Percentiles rank a stretch among this genome's conserved stretches.
phyloP scores from a whole-genome alignment of 2,329 filamentous ascomycete species.

The Raffaelea arxii region DNA sequence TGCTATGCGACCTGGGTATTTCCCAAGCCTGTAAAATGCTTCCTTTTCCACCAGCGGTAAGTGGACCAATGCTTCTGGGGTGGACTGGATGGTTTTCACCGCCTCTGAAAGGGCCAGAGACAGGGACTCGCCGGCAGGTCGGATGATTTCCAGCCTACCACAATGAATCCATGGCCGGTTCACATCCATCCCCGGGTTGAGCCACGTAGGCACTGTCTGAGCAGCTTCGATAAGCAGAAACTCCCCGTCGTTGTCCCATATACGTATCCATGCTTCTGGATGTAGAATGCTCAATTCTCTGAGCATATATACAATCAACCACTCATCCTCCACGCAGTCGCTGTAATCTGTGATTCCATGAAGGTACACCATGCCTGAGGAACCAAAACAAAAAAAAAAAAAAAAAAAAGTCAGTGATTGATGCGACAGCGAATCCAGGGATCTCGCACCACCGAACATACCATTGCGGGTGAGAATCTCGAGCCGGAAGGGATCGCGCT shows the following conservation, averaged over 20 bases:
- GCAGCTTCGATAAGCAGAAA: constrained; percentile 93
- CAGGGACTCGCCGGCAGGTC: constrained; percentile 19
- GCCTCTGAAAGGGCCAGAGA: constrained; percentile 56
- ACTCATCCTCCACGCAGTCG: constrained; percentile 94
- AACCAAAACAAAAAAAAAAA: background rate
- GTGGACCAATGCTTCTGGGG: constrained; percentile 52
- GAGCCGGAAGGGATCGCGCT: constrained; percentile 71
- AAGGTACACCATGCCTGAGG: constrained; percentile 49
- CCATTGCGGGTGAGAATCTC: constrained; percentile 51
- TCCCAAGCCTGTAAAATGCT: constrained; percentile 78
- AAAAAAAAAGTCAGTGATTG: no score
- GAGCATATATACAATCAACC: constrained; percentile 87
- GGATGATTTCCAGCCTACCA: constrained; percentile 29
- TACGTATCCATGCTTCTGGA: constrained; percentile 67
- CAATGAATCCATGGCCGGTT: constrained; percentile 85
- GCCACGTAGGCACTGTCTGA: constrained; percentile 75
- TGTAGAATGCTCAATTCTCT: constrained; percentile 69
- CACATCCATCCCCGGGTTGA: constrained; percentile 81
- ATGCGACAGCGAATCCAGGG: no score
- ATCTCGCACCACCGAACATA: constrained; percentile 26
- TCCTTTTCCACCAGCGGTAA: constrained; percentile 73
- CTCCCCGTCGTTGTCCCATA: constrained; percentile 85
- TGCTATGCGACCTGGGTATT: constrained; percentile 69
- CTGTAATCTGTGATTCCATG: constrained; percentile 77
- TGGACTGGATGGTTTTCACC: constrained; percentile 45